Evolutionary conservation across 352 stramenopile species (phyloP).

Genomic region (Phytophthora colocasiae): DNA sequence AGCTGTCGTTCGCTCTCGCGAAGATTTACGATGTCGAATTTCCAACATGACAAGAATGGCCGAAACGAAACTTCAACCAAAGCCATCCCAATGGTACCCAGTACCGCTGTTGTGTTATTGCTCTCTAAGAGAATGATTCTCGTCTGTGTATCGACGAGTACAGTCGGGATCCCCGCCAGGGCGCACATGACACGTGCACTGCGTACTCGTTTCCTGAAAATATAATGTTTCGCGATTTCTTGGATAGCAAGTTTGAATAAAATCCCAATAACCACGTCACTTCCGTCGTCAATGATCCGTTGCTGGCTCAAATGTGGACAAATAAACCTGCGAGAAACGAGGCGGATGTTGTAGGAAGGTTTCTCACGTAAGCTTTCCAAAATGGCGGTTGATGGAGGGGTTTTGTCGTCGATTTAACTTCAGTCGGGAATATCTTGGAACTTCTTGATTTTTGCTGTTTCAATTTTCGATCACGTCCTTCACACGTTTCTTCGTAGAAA

Average conservation of each 20-base stretch:
- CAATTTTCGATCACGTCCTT: slow-evolving; percentile 6
- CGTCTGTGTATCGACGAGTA: no score
- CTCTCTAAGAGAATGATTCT: no score
- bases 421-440: not conserved
- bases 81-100: no score
- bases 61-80: no score
- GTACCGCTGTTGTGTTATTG: no score
- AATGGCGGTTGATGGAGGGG: not conserved
- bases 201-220: slow-evolving; percentile 26
- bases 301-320: slow-evolving; percentile 9
- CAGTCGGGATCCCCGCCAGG: slow-evolving; percentile 36
- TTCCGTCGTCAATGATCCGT: slow-evolving; percentile 1
- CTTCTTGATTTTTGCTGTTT: slow-evolving; percentile 1
- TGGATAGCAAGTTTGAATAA: slow-evolving; percentile 36
- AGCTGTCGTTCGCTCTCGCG: no score
- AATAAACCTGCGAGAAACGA: slow-evolving; percentile 1
- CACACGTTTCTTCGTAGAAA: slow-evolving; percentile 10
- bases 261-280: not conserved
- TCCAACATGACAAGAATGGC: no score
- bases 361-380: slow-evolving; percentile 2
- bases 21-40: no score
- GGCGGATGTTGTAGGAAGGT: not conserved
- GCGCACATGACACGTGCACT: slow-evolving; percentile 42
- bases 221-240: slow-evolving; percentile 31
- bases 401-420: not conserved